Evolutionary conservation across 1,284 basidiomycete genomes (phyloP).

Genomic region (Schizophyllum amplum): DNA sequence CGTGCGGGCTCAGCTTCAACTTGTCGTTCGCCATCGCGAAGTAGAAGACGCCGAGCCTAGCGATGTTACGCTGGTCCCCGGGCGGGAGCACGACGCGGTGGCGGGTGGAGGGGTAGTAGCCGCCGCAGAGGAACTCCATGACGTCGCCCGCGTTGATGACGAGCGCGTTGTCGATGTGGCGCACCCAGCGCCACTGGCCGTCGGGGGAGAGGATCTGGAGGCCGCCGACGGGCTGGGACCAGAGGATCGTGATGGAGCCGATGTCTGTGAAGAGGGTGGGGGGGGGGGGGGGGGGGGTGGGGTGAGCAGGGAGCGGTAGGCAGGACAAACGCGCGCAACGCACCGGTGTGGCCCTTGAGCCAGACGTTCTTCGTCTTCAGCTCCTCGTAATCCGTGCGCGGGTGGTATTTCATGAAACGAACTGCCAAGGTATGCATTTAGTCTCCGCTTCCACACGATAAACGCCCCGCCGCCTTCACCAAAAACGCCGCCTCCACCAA

Average conservation of each 20-base stretch:
- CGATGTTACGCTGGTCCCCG: slow-evolving; percentile 34
- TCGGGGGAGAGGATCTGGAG: slow-evolving; percentile 41
- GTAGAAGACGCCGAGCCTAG: slow-evolving; percentile 44
- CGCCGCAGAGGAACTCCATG: slow-evolving; percentile 43
- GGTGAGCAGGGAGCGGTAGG: no score
- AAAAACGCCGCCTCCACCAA: no score
- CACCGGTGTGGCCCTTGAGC: slow-evolving; percentile 58
- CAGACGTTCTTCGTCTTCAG: slow-evolving; percentile 41
- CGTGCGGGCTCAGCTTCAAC: slow-evolving; percentile 27
- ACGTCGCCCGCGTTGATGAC: slow-evolving; percentile 39
- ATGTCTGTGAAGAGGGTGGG: no score
- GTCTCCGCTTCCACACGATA: no score
- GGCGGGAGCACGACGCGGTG: slow-evolving; percentile 38
- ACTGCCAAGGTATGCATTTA: slow-evolving; percentile 20
- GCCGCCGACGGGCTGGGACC: slow-evolving; percentile 44
- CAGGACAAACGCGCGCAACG: no score
- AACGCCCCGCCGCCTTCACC: no score
- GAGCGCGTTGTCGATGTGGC: slow-evolving; percentile 44
- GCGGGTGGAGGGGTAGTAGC: slow-evolving; percentile 32
- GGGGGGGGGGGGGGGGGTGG: no score
- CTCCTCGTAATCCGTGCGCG: slow-evolving; percentile 12
- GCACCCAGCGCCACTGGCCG: slow-evolving; percentile 41
- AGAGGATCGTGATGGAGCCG: slow-evolving; percentile 46
- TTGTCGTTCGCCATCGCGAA: slow-evolving; percentile 34
- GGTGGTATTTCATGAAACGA: slow-evolving; percentile 49